phyloP scores from a whole-genome alignment of 257 asterid species.

The Marsdenia floribunda region DNA sequence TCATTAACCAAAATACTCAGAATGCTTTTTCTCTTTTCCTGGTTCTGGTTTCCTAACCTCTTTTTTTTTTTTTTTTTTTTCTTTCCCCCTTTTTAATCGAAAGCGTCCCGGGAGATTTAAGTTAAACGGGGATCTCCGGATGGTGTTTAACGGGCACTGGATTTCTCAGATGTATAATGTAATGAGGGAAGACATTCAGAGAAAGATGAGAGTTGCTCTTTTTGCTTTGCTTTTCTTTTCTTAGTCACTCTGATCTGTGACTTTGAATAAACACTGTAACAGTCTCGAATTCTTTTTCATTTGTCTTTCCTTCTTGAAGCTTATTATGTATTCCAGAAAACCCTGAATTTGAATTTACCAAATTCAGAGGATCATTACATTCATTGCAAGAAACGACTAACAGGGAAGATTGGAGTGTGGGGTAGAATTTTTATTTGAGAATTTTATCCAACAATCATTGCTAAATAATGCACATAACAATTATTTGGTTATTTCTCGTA shows the following conservation, averaged over 20 bases:
- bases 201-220: conserved; percentile 28
- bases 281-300: background rate
- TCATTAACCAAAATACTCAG: background rate
- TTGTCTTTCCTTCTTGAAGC: background rate
- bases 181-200: conserved; percentile 8
- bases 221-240: background rate
- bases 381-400: background rate
- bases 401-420: too few relatives aligned
- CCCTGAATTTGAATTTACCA: background rate
- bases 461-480: background rate
- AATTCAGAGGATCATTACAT: background rate
- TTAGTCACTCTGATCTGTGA: conserved; percentile 17
- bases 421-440: background rate
- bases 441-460: background rate
- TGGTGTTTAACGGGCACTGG: conserved; percentile 19
- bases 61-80: background rate
- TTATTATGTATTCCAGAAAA: background rate
- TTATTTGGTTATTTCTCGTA: background rate
- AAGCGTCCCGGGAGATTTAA: conserved; percentile 10
- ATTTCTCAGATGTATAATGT: conserved; percentile 18
- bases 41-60: background rate
- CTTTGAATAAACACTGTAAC: conserved; percentile 7
- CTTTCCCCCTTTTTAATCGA: background rate
- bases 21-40: background rate
- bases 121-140: conserved; percentile 2